Evolutionary conservation across 805 yeast species (phyloP).

Genomic region (Groenewaldozyma tartarivorans): DNA sequence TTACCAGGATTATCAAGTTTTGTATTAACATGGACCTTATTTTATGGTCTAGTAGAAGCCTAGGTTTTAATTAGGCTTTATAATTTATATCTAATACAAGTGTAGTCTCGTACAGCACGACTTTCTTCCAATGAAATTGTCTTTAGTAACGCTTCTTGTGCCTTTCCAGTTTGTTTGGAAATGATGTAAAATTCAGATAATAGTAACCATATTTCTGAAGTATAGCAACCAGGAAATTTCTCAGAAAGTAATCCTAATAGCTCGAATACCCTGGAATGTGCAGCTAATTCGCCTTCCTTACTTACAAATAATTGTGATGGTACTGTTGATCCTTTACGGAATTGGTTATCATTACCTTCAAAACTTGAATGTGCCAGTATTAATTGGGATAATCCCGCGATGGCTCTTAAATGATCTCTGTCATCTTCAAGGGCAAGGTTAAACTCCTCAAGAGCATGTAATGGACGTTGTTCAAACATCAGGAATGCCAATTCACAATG

Average conservation of each 20-base stretch:
- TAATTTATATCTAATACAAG: neutral
- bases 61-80: constrained; percentile 1
- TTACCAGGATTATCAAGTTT: constrained; percentile 43
- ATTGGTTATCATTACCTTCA: too few species aligned
- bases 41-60: constrained; percentile 38
- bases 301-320: constrained; percentile 35
- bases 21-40: constrained; percentile 50
- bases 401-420: constrained; percentile 40
- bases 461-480: constrained; percentile 31
- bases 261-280: constrained; percentile 36
- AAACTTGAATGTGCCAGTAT: constrained; percentile 10
- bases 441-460: constrained; percentile 50
- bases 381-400: constrained; percentile 31
- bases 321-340: neutral
- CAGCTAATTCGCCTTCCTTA: constrained; percentile 48
- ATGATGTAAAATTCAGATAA: constrained; percentile 54
- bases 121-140: constrained; percentile 53
- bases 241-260: constrained; percentile 31
- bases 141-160: constrained; percentile 47
- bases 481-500: constrained; percentile 42
- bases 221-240: constrained; percentile 34
- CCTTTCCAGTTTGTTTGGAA: constrained; percentile 40
- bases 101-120: constrained; percentile 43
- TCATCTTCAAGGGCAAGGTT: constrained; percentile 50
- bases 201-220: constrained; percentile 62